Evolutionary conservation across 768 basidiomycete species (phyloP), one percentile per base, ranked within the genome.

Genomic region (Collybiopsis confluens): DNA sequence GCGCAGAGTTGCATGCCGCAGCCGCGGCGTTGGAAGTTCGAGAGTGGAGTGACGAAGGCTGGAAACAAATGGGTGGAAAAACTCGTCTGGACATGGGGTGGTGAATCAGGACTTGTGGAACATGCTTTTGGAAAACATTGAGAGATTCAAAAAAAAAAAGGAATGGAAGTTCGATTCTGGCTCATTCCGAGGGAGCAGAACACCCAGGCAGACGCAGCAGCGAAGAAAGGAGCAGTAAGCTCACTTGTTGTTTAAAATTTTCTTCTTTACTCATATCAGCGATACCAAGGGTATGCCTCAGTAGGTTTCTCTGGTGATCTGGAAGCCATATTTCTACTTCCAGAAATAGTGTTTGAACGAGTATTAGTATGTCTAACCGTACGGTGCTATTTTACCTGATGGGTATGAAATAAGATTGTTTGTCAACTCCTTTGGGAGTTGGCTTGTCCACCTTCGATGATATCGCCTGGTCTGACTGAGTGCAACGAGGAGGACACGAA

Each of bases 201-300:
- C 18, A 8, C 8, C 8, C 11, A 8, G 18, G 42, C 42, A 18
- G 42, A 44, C 18, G 9, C 8, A 11, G 23, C 18, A 18, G 42
- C 42, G 11, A 18, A 24, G 23, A 18, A 11, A 42, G 49, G 48
- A 41, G 42, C 41, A 35, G 43, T 45, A 27, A 56, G 28, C n/a
- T 16, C 35, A 36, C n/a, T n/a, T 36, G 35, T 16, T 36, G 16
- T 36, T 36, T 36, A n/a, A 16, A 16, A 36, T 36, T 16, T 8
- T 36, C 16, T 36, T 16, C 9, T 36, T 8, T 8, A 16, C 16
- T 36, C 16, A 8, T 52, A 67, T 70, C 2, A 69, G 68, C 63
- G 77, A 78, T 63, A 76, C 77, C 65, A 63, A 66, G 18, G 54
- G 68, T 43, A 51, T 44, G 30, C 35, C 35, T 36, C 35, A 36